These are phyloP conservation scores for Schizophyllum commune DNA, from an alignment of 1,284 basidiomycete species.

Conservation along the genomic window DNA sequence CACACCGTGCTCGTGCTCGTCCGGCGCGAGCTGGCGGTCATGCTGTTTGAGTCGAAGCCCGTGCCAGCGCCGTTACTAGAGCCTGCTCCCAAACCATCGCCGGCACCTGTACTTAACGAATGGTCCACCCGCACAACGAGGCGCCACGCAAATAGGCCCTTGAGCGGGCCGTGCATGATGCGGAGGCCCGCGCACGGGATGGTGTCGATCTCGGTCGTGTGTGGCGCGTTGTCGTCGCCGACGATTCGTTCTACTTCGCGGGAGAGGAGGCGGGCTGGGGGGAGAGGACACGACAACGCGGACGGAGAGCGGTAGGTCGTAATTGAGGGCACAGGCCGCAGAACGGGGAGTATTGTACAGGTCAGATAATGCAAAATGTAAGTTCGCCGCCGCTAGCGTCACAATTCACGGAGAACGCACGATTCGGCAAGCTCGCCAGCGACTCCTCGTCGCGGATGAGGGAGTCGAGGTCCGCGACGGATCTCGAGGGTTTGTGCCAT, in stretches of 20 bases:
- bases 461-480: neutral
- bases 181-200: conserved; percentile 32
- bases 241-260: conserved; percentile 19
- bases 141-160: conserved; percentile 30
- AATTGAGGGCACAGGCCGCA: neutral
- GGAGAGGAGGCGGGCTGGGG: neutral
- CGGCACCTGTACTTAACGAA: neutral
- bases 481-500: neutral
- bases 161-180: conserved; percentile 24
- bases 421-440: neutral
- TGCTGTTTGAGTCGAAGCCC: too few relatives aligned
- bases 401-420: neutral
- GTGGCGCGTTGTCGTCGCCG: conserved; percentile 23
- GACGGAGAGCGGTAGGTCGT: too few relatives aligned
- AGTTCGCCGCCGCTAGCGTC: too few relatives aligned
- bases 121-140: conserved; percentile 23
- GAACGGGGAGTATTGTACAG: neutral
- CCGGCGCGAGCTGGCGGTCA: too few relatives aligned
- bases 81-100: too few relatives aligned
- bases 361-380: too few relatives aligned
- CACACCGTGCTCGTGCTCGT: too few relatives aligned
- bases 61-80: too few relatives aligned
- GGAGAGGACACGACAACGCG: too few relatives aligned
- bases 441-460: neutral
- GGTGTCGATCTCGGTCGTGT: conserved; percentile 25